Evolutionary conservation across 805 yeast species (phyloP).

Genomic region (Candida krabiensis): DNA sequence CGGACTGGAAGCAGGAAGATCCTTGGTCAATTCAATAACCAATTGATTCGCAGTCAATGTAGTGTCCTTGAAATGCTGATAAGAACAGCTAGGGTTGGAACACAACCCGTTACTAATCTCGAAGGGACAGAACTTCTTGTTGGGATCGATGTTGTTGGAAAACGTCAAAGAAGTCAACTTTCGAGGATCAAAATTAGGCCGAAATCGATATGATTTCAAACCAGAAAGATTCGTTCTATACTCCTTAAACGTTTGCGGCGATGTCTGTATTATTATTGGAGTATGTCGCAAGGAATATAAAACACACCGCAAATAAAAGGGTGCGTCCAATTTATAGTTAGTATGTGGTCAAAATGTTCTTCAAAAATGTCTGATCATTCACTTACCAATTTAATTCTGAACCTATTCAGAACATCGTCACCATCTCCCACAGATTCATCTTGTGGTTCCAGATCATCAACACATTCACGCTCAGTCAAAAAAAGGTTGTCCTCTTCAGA

Average conservation of each 20-base stretch:
- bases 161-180: slow-evolving; percentile 18
- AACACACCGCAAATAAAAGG: background rate
- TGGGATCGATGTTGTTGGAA: slow-evolving; percentile 16
- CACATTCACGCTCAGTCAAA: slow-evolving; percentile 9
- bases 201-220: slow-evolving; percentile 17
- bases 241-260: slow-evolving; percentile 12
- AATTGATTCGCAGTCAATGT: slow-evolving; percentile 10
- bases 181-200: slow-evolving; percentile 17
- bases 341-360: too few relatives aligned
- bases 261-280: slow-evolving; percentile 5
- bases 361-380: too few relatives aligned
- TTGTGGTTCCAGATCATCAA: slow-evolving; percentile 8
- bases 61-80: slow-evolving; percentile 17
- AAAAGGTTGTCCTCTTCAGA: background rate
- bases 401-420: slow-evolving; percentile 6
- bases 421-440: background rate
- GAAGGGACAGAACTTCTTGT: slow-evolving; percentile 13
- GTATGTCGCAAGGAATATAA: slow-evolving; percentile 5
- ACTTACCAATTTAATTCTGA: slow-evolving; percentile 10
- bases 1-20: slow-evolving; percentile 10
- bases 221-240: slow-evolving; percentile 14
- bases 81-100: slow-evolving; percentile 7
- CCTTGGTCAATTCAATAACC: slow-evolving; percentile 12
- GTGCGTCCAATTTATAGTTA: background rate
- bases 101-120: slow-evolving; percentile 18